phyloP scores from a whole-genome alignment of 2,329 filamentous ascomycete species.

The Thermoascus crustaceus region DNA sequence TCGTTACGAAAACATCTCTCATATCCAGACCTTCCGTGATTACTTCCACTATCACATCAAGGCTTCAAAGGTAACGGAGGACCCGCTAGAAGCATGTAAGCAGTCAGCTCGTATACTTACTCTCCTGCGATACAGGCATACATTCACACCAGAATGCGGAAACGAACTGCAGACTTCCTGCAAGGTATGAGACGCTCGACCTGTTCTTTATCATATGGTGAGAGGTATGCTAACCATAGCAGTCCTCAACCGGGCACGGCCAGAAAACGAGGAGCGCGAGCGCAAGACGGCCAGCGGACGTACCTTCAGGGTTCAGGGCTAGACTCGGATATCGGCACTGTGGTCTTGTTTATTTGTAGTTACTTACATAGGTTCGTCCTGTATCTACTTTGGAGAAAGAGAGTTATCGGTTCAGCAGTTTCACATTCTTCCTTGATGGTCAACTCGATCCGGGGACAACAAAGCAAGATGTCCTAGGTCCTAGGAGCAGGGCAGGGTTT shows the following conservation, averaged over 20 bases:
- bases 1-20: slow-evolving; percentile 91
- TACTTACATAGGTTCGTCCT: no score
- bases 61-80: slow-evolving; percentile 73
- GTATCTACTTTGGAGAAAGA: no score
- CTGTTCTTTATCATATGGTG: not conserved
- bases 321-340: no score
- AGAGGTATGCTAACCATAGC: slow-evolving; percentile 27
- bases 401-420: no score
- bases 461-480: no score
- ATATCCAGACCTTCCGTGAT: slow-evolving; percentile 99
- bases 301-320: slow-evolving; percentile 65
- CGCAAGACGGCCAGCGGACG: slow-evolving; percentile 95
- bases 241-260: slow-evolving; percentile 93
- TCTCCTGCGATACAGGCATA: slow-evolving; percentile 57
- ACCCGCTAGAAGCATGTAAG: no score
- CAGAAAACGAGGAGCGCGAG: slow-evolving; percentile 94
- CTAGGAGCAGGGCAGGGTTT: no score
- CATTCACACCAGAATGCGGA: slow-evolving; percentile 96
- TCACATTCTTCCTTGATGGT: no score
- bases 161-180: slow-evolving; percentile 94
- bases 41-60: slow-evolving; percentile 99
- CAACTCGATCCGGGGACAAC: no score
- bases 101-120: slow-evolving; percentile 3
- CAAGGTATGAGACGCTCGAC: slow-evolving; percentile 58
- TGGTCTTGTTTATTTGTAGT: no score